Evolutionary conservation across 2,329 filamentous ascomycete genomes (phyloP), one percentile per base, ranked within the genome.

Genomic region (Cladosporium austrohemisphaericum): DNA sequence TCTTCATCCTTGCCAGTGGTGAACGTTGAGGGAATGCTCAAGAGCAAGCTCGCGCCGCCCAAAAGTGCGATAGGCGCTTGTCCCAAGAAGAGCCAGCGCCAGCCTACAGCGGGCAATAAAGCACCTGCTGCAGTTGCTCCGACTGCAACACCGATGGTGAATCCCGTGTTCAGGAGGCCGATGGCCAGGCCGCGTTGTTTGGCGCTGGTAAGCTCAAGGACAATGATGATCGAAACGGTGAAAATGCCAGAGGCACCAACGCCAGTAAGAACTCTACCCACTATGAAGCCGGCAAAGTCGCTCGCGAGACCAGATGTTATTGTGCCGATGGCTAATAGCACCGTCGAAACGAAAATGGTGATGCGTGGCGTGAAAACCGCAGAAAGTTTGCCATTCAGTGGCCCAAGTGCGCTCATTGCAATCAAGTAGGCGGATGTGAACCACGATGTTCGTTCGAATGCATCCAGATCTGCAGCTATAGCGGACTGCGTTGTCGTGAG

Each of bases 371-470:
- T 80, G 66, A 94, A 92, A 19, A 93, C 81, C 58, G 83, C 81
- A 37, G 83, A 81, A 1, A 94, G 71, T 14, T 87, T 81, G 5
- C 88, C 88, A 31, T 80, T 76, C 2, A 94, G 67, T 0, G 88
- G 87, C 0, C 84, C 79, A 10, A 86, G 68, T 41, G 76, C 78
- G 23, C 75, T 76, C 65, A 75, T 69, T 19, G 74, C 71, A 45
- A 88, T 77, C 76, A 93, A 74, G 63, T 88, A 94, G 2, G 84
- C 76, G 25, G 85, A 88, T 6, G 85, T 89, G 64, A 93, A 89
- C 88, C 88, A 94, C 66, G 81, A 86, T 28, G 82, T 83, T 49
- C 81, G 73, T 49, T 83, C 81, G 60, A 88, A 90, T 1, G 86
- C 80, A 66, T 87, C 76, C 2, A 94, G 73, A 56, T 92, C 87